Conservation (phyloP, 2,329 filamentous ascomycete species). For the Calonectria pteridis region DNA sequence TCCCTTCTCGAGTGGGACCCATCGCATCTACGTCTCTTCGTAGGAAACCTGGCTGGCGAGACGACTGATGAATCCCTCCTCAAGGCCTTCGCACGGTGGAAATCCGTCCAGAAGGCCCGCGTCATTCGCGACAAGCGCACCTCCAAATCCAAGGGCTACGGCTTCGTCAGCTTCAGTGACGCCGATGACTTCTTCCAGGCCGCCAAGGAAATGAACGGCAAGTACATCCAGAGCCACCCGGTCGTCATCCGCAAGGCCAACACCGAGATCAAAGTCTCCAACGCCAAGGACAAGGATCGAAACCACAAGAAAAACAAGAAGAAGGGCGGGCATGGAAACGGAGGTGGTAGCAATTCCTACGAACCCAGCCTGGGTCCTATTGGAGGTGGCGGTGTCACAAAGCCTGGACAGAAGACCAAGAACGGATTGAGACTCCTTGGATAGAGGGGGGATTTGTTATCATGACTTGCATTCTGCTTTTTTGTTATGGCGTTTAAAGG, state of each 20-base stretch:
- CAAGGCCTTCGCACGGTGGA: slow-evolving; percentile 92
- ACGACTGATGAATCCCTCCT: slow-evolving; percentile 95
- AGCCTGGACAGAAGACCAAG: slow-evolving; percentile 76
- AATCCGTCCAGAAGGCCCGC: slow-evolving; percentile 89
- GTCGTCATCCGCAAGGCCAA: slow-evolving; percentile 88
- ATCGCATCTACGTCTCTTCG: slow-evolving; percentile 92
- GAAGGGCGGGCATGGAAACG: slow-evolving; percentile 45
- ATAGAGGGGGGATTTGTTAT: slow-evolving; percentile 45
- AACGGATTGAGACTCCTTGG: slow-evolving; percentile 72
- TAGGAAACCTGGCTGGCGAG: slow-evolving; percentile 96
- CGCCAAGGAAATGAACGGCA: slow-evolving; percentile 97
- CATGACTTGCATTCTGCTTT: slow-evolving; percentile 20
- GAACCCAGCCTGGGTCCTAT: slow-evolving; percentile 65
- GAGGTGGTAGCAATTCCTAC: slow-evolving; percentile 52
- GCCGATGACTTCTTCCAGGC: slow-evolving; percentile 97
- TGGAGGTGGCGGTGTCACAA: slow-evolving; percentile 66
- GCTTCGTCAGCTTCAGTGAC: slow-evolving; percentile 95
- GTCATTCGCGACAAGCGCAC: slow-evolving; percentile 96
- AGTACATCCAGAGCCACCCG: slow-evolving; percentile 98
- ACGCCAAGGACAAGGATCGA: slow-evolving; percentile 71
- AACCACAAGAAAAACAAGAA: slow-evolving; percentile 53
- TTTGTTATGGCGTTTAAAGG: slow-evolving; percentile 36
- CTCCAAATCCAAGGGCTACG: slow-evolving; percentile 95
- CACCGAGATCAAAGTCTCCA: slow-evolving; percentile 87
- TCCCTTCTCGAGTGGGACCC: slow-evolving; percentile 96